These are phyloP conservation scores for Melampsora americana DNA, from an alignment of 1,284 basidiomycete genomes.

Conservation along the genomic window DNA sequence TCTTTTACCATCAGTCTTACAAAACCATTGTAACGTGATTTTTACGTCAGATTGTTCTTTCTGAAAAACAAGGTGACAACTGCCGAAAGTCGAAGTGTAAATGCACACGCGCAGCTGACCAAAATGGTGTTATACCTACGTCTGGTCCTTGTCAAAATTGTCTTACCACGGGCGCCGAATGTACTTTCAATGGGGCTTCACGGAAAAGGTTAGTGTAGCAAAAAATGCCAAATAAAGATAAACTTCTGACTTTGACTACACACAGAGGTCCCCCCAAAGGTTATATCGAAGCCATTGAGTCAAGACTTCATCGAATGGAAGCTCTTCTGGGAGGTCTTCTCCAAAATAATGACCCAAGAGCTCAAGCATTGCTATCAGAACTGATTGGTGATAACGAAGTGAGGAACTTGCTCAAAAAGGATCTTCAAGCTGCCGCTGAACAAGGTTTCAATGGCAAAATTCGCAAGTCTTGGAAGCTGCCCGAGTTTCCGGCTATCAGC, in stretches of 20 bases:
- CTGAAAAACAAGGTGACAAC: slow-evolving; percentile 22
- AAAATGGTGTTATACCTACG: slow-evolving; percentile 16
- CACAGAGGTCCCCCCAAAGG: slow-evolving; percentile 73
- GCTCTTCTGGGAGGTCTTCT: slow-evolving; percentile 70
- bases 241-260: neutral
- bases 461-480: slow-evolving; percentile 49
- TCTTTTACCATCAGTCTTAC: neutral
- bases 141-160: slow-evolving; percentile 40
- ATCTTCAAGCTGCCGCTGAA: slow-evolving; percentile 48
- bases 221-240: too few species aligned
- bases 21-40: neutral
- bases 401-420: slow-evolving; percentile 49
- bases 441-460: slow-evolving; percentile 46
- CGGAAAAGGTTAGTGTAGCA: slow-evolving; percentile 27
- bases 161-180: slow-evolving; percentile 11
- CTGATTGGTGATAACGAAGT: slow-evolving; percentile 56
- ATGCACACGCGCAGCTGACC: slow-evolving; percentile 32
- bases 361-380: slow-evolving; percentile 63
- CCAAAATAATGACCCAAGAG: slow-evolving; percentile 65
- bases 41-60: neutral
- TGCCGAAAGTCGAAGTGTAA: slow-evolving; percentile 41
- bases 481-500: neutral
- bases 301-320: slow-evolving; percentile 78
- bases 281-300: slow-evolving; percentile 85
- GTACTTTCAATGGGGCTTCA: slow-evolving; percentile 35